Conservation (phyloP, 2,329 filamentous ascomycete genomes). For the Trichoderma aggressivum region DNA sequence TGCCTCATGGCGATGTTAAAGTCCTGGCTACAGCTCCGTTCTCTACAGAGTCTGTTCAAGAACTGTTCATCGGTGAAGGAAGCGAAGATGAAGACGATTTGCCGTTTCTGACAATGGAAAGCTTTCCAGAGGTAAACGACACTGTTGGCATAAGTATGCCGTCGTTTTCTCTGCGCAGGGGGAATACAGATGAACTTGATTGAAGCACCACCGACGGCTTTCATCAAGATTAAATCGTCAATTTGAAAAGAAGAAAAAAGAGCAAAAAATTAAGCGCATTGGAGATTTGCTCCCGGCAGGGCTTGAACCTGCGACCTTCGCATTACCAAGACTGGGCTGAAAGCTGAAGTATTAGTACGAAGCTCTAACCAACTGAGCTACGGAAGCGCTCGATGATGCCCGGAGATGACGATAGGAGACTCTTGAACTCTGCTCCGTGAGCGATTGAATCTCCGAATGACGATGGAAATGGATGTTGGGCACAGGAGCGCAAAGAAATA, state of each 20-base stretch:
- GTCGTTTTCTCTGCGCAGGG: background rate
- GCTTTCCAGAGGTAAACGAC: background rate
- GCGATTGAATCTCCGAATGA: background rate
- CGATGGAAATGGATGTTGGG: background rate
- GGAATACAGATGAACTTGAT: background rate
- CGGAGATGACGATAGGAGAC: background rate
- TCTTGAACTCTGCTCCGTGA: background rate
- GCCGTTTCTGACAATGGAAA: background rate
- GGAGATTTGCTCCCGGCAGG: constrained; percentile 5
- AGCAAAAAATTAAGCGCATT: background rate
- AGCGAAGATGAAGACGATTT: background rate
- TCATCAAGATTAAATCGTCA: too few relatives aligned
- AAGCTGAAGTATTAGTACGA: constrained; percentile 2
- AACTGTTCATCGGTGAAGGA: background rate
- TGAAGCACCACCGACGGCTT: too few relatives aligned
- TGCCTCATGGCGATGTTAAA: background rate
- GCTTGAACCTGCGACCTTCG: constrained; percentile 14
- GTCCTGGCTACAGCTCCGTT: background rate
- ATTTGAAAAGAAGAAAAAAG: too few relatives aligned
- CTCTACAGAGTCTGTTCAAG: background rate
- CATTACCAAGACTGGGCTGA: background rate
- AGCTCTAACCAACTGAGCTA: background rate
- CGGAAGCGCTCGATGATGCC: background rate
- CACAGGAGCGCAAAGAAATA: background rate
- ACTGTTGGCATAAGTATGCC: background rate